Evolutionary conservation across 2,329 filamentous ascomycete species (phyloP).

Genomic region (Cordyceps cateniannulata): DNA sequence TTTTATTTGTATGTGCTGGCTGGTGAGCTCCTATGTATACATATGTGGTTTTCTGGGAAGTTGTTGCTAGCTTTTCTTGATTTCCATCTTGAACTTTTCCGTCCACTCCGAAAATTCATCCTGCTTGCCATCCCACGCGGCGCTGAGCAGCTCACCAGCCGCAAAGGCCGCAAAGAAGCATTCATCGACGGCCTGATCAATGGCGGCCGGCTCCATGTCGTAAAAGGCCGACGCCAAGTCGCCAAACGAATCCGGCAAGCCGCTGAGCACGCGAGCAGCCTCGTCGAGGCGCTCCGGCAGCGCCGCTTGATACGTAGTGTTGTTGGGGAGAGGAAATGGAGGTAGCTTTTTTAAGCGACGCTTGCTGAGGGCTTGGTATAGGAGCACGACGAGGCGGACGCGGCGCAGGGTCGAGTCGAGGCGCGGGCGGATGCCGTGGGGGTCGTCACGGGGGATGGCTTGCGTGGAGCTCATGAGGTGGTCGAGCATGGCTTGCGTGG

Average conservation of each 20-base stretch:
- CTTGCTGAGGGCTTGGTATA: constrained; percentile 66
- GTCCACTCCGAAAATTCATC: constrained; percentile 79
- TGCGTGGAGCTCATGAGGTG: constrained; percentile 58
- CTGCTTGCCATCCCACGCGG: constrained; percentile 55
- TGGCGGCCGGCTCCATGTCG: constrained; percentile 52
- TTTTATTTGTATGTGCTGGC: not conserved
- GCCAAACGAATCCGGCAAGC: constrained; percentile 61
- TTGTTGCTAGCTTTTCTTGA: constrained; percentile 34
- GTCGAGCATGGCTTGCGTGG: constrained; percentile 56
- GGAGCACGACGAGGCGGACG: constrained; percentile 58
- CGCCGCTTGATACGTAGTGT: constrained; percentile 22
- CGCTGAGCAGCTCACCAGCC: constrained; percentile 47
- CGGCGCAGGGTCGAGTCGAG: constrained; percentile 59
- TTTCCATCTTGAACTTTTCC: constrained; percentile 47
- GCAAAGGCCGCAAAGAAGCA: constrained; percentile 55
- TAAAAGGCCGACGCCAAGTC: constrained; percentile 69
- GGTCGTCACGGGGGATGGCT: constrained; percentile 58
- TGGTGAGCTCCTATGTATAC: not conserved
- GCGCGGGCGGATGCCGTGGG: constrained; percentile 56
- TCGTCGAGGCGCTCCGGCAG: constrained; percentile 45
- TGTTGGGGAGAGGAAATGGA: constrained; percentile 28
- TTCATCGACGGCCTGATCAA: constrained; percentile 51
- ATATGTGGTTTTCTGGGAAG: not conserved
- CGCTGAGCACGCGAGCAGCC: constrained; percentile 48
- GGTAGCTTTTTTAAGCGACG: constrained; percentile 58